Evolutionary conservation across 169 alveolate genomes (phyloP).

Genomic region (Theileria equi): DNA sequence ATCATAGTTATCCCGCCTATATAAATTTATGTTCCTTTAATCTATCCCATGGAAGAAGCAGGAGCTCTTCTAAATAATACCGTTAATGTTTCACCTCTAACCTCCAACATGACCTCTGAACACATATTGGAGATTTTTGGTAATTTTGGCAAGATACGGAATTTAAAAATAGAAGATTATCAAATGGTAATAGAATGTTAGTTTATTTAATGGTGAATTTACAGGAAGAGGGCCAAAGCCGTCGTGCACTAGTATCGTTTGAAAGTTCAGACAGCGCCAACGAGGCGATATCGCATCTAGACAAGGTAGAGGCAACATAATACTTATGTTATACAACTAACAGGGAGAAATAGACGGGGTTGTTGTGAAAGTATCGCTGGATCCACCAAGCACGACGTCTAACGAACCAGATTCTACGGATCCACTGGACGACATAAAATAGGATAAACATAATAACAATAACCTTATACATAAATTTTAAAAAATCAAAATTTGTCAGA

Average conservation of each 20-base stretch:
- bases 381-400: not conserved
- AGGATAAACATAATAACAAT: too few species aligned
- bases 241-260: not conserved
- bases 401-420: too few species aligned
- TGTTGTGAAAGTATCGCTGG: conserved; percentile 14
- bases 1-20: too few species aligned
- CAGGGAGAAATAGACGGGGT: conserved; percentile 64
- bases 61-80: not conserved
- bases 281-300: conserved; percentile 32
- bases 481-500: too few species aligned
- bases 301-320: conserved; percentile 21
- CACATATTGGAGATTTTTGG: conserved; percentile 53
- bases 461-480: too few species aligned
- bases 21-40: too few species aligned
- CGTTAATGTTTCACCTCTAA: conserved; percentile 39
- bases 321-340: not conserved
- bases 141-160: conserved; percentile 35
- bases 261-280: conserved; percentile 31
- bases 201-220: not conserved
- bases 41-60: conserved; percentile 2
- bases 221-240: not conserved
- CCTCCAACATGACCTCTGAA: conserved; percentile 46
- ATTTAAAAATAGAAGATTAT: not conserved
- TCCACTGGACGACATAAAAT: too few species aligned
- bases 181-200: conserved; percentile 11